Percentiles rank a stretch among this genome's conserved stretches.
Conservation (phyloP, 352 stramenopile species). For the Phytopythium kandeliae region DNA sequence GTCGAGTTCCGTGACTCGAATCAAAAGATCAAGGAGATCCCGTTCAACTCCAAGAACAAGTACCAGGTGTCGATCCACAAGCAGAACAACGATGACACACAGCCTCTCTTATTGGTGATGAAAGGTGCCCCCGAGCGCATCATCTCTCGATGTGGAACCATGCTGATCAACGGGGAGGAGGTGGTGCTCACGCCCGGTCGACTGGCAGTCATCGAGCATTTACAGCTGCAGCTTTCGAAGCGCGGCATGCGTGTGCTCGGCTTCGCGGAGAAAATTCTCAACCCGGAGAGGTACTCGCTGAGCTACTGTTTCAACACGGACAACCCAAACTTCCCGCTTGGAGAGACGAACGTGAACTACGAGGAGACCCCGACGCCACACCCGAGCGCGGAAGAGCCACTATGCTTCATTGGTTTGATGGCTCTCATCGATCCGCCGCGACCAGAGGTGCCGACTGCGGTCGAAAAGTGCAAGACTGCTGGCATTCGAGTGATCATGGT, state of each 20-base stretch:
- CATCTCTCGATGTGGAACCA: conserved; percentile 82
- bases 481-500: conserved; percentile 95
- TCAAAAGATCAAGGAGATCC: conserved; percentile 72
- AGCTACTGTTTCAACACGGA: conserved; percentile 75
- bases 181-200: conserved; percentile 79
- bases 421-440: conserved; percentile 95
- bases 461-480: conserved; percentile 90
- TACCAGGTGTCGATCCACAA: conserved; percentile 80
- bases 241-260: conserved; percentile 59
- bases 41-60: conserved; percentile 87
- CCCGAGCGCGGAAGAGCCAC: conserved; percentile 65
- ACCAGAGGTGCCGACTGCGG: conserved; percentile 77
- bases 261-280: conserved; percentile 49
- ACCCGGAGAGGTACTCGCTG: conserved; percentile 26
- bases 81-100: conserved; percentile 64
- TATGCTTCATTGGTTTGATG: conserved; percentile 94
- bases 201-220: conserved; percentile 53
- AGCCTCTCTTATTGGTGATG: conserved; percentile 80
- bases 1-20: conserved; percentile 14
- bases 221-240: conserved; percentile 50
- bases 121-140: conserved; percentile 97
- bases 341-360: conserved; percentile 51
- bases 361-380: conserved; percentile 31
- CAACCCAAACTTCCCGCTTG: conserved; percentile 79
- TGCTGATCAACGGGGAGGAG: conserved; percentile 58